Evolutionary conservation across 345 rosid species (phyloP).

Genomic region (Lagerstroemia speciosa): DNA sequence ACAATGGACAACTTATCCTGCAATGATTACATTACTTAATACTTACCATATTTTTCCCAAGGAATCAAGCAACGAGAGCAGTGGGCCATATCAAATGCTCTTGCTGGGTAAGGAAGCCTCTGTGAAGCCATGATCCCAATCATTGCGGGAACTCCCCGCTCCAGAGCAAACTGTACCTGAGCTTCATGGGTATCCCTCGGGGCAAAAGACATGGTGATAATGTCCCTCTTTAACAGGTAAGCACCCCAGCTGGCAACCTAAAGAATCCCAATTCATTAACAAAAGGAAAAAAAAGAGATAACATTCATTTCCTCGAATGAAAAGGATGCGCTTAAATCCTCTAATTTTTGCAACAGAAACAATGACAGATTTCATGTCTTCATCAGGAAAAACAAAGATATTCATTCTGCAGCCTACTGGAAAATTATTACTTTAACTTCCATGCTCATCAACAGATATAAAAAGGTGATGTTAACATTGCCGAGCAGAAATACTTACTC

Average conservation of each 20-base stretch:
- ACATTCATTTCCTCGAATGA: neutral
- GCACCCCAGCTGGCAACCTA: slow-evolving; percentile 99
- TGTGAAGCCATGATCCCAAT: slow-evolving; percentile 76
- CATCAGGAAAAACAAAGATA: no score
- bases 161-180: slow-evolving; percentile 90
- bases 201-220: slow-evolving; percentile 78
- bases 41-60: slow-evolving; percentile 57
- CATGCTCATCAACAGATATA: no score
- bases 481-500: slow-evolving; percentile 41
- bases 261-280: slow-evolving; percentile 1
- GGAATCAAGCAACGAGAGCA: slow-evolving; percentile 97
- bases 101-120: slow-evolving; percentile 87
- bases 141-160: slow-evolving; percentile 95
- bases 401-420: neutral
- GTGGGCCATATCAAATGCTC: slow-evolving; percentile 96
- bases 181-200: slow-evolving; percentile 98
- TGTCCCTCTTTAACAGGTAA: slow-evolving; percentile 71
- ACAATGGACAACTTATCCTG: neutral
- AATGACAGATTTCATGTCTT: neutral
- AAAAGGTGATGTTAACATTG: neutral
- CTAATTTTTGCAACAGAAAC: neutral
- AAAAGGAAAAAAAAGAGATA: neutral
- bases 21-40: neutral
- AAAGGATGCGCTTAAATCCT: no score
- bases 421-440: no score